Evolutionary conservation across 192 early-diverging fungal genomes (phyloP).

Genomic region (Coemansia asiatica): DNA sequence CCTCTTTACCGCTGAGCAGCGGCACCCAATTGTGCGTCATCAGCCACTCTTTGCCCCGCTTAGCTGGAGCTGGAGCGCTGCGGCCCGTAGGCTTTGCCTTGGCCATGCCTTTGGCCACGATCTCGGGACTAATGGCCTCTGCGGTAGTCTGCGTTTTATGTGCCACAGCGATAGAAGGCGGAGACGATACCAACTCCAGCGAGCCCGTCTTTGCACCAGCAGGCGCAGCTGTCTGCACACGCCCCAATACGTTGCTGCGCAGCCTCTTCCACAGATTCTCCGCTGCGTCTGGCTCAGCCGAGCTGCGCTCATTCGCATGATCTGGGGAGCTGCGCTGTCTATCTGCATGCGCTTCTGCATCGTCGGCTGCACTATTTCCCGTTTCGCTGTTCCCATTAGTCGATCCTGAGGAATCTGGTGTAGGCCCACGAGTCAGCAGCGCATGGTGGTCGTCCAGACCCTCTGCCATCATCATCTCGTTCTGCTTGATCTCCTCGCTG

Average conservation of each 20-base stretch:
- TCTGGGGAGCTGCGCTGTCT: slow-evolving; percentile 13
- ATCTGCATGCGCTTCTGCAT: background rate
- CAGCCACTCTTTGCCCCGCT: slow-evolving; percentile 1
- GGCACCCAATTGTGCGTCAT: slow-evolving; percentile 9
- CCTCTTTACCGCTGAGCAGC: slow-evolving; percentile 7
- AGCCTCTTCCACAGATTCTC: slow-evolving; percentile 48
- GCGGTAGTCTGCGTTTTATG: background rate
- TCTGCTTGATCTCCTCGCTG: slow-evolving; percentile 40
- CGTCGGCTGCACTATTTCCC: background rate
- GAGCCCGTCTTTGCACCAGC: background rate
- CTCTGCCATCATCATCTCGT: slow-evolving; percentile 51
- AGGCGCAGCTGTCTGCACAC: slow-evolving; percentile 18
- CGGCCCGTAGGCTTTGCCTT: background rate
- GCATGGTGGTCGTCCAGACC: slow-evolving; percentile 11
- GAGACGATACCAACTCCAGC: background rate
- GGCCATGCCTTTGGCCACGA: background rate
- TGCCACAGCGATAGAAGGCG: background rate
- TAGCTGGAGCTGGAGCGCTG: background rate
- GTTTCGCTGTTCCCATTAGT: background rate
- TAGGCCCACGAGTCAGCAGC: background rate
- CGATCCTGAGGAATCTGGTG: slow-evolving; percentile 3
- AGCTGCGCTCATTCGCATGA: slow-evolving; percentile 1
- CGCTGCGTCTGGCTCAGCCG: slow-evolving; percentile 13
- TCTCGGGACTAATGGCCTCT: background rate
- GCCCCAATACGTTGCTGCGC: slow-evolving; percentile 47